Conservation (phyloP, 768 basidiomycete species). For the Mycena belliarum region DNA sequence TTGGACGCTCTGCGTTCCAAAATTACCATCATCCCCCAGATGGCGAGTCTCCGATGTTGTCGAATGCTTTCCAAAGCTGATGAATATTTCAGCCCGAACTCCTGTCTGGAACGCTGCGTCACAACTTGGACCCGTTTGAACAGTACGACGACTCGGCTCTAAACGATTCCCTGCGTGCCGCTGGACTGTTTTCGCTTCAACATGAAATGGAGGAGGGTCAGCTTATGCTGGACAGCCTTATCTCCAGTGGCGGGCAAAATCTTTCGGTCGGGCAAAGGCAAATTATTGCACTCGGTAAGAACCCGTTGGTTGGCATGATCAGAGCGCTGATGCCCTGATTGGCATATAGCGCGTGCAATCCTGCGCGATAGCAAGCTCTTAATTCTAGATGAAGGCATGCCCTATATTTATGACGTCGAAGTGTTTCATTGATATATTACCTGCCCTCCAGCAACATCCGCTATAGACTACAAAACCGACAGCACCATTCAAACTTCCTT, state of each 20-base stretch:
- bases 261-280: conserved; percentile 46
- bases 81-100: conserved; percentile 32
- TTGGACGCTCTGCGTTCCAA: background rate
- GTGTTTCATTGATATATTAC: no score
- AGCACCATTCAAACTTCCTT: conserved; percentile 31
- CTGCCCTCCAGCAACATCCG: background rate
- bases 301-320: background rate
- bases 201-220: conserved; percentile 29
- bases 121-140: conserved; percentile 48
- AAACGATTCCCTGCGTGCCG: conserved; percentile 34
- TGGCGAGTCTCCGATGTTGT: background rate
- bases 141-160: conserved; percentile 43
- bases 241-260: conserved; percentile 31
- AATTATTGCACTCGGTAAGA: conserved; percentile 42
- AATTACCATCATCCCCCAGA: background rate
- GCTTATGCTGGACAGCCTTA: conserved; percentile 31
- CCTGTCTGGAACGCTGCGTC: conserved; percentile 42
- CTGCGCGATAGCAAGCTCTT: conserved; percentile 22
- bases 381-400: conserved; percentile 18
- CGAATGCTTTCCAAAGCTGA: background rate
- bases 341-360: background rate
- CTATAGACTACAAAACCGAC: conserved; percentile 36
- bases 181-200: conserved; percentile 36
- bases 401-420: no score
- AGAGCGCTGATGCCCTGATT: background rate